phyloP scores from a whole-genome alignment of 2,329 filamentous ascomycete genomes.

The Penicillium sp. region DNA sequence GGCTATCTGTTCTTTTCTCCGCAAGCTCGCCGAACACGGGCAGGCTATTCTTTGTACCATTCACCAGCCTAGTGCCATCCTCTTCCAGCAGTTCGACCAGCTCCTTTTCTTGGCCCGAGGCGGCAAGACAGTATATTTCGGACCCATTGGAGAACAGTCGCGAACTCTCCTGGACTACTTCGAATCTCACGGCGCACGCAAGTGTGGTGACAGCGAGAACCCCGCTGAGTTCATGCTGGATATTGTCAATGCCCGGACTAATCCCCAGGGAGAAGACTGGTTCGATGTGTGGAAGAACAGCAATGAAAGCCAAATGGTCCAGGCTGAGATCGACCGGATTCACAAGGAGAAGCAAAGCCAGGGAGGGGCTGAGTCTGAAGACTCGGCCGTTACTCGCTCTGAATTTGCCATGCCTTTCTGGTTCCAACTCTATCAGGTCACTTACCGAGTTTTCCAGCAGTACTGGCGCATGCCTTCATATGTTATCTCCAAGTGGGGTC shows the following conservation, averaged over 20 bases:
- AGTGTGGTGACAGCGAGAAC: conserved; percentile 65
- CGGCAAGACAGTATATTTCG: conserved; percentile 70
- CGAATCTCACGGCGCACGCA: conserved; percentile 61
- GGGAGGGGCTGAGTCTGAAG: conserved; percentile 24
- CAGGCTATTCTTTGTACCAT: conserved; percentile 92
- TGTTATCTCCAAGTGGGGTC: conserved; percentile 75
- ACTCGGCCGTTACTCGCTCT: conserved; percentile 57
- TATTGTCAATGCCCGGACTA: conserved; percentile 52
- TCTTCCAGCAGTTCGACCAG: conserved; percentile 79
- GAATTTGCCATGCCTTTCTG: conserved; percentile 78
- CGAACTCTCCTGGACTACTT: conserved; percentile 65
- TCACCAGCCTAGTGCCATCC: conserved; percentile 86
- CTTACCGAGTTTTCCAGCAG: conserved; percentile 77
- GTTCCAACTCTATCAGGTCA: conserved; percentile 67
- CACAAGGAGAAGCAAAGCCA: conserved; percentile 51
- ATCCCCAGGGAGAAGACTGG: conserved; percentile 56
- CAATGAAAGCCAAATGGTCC: conserved; percentile 57
- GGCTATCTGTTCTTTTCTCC: conserved; percentile 81
- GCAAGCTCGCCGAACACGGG: conserved; percentile 82
- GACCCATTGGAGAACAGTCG: conserved; percentile 64
- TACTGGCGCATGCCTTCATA: conserved; percentile 87
- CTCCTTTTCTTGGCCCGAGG: conserved; percentile 65
- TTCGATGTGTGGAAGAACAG: conserved; percentile 63
- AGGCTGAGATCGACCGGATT: conserved; percentile 61
- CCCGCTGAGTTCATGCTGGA: conserved; percentile 74